Evolutionary conservation across 257 asterid species (phyloP).

Genomic region (Eucommia ulmoides): DNA sequence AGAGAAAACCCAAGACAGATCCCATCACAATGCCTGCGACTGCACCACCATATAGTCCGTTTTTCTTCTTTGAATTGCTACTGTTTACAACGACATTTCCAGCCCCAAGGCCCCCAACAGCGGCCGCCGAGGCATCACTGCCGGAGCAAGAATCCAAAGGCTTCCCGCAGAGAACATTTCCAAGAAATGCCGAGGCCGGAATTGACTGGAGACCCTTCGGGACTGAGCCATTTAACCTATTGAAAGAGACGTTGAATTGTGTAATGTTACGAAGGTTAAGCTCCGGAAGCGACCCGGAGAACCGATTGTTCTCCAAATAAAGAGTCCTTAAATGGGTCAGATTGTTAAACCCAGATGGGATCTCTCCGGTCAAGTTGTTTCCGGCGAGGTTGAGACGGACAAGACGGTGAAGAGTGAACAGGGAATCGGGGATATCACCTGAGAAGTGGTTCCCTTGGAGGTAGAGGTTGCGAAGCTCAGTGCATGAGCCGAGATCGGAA

Average conservation of each 20-base stretch:
- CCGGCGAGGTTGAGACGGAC: neutral
- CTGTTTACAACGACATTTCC: neutral
- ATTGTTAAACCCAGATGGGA: conserved; percentile 1
- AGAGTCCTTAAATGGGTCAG: neutral
- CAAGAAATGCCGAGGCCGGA: neutral
- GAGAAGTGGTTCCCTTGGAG: conserved; percentile 2
- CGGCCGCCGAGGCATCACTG: neutral
- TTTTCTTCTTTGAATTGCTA: neutral
- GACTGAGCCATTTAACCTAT: neutral
- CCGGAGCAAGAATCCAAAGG: neutral
- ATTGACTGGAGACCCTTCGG: neutral
- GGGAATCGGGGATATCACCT: neutral
- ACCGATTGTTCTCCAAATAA: neutral
- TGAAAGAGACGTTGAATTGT: neutral
- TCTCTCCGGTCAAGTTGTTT: neutral
- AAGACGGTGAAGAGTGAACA: neutral
- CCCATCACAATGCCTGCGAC: conserved; percentile 3
- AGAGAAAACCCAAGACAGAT: neutral
- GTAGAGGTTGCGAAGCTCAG: neutral
- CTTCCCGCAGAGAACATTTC: neutral
- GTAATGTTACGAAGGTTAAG: neutral
- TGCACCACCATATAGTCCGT: neutral
- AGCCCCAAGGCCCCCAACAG: neutral
- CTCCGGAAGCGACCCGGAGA: neutral
- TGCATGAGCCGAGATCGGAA: neutral